Conservation (phyloP, 225 moss, liverwort and hornwort genomes). For the Climacium dendroides region DNA sequence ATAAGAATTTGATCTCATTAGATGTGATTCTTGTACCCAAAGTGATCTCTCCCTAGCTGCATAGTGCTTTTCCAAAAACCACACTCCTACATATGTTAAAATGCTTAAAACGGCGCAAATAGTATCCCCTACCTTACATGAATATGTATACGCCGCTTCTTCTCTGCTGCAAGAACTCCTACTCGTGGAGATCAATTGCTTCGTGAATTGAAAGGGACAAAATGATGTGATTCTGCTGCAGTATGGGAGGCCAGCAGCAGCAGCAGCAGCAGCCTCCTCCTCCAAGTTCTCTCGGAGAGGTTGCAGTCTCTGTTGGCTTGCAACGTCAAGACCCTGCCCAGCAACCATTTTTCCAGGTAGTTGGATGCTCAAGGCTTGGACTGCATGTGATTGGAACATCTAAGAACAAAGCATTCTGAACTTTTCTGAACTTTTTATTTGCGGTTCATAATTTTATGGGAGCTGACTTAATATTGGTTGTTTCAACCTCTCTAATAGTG, state of each 20-base stretch:
- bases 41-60: neutral
- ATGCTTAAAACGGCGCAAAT: neutral
- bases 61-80: neutral
- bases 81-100: neutral
- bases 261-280: slow-evolving; percentile 48
- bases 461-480: neutral
- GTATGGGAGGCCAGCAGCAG: slow-evolving; percentile 84
- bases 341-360: slow-evolving; percentile 50
- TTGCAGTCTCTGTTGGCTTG: slow-evolving; percentile 23
- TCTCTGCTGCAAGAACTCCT: neutral
- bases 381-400: neutral
- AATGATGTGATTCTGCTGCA: slow-evolving; percentile 3
- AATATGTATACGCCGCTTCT: neutral
- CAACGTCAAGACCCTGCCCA: slow-evolving; percentile 46
- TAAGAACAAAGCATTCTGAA: neutral
- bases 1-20: neutral
- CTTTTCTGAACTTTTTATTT: neutral
- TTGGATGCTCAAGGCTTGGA: neutral
- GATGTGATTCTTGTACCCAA: neutral
- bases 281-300: slow-evolving; percentile 44
- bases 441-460: neutral
- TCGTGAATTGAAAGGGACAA: neutral
- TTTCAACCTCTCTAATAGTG: neutral
- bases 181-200: neutral
- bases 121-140: neutral